Evolutionary conservation across 495 filamentous ascomycete genomes (phyloP).

Genomic region (Wilcoxina mikolae): DNA sequence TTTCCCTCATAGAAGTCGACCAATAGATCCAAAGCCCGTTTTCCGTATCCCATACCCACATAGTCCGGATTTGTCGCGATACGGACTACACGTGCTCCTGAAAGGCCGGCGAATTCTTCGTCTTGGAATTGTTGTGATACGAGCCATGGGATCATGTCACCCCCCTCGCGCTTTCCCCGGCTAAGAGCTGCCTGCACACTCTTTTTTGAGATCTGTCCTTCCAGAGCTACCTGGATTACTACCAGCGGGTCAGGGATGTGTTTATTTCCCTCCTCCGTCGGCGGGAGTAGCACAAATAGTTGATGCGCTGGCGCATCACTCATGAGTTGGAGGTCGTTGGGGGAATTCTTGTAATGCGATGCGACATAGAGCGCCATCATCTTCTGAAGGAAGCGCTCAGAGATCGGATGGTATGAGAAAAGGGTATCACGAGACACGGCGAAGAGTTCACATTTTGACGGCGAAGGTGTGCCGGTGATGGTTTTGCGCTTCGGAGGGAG

Average conservation of each 20-base stretch:
- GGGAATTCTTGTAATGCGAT: conserved; percentile 95
- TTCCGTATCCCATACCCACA: conserved; percentile 83
- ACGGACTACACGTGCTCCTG: conserved; percentile 80
- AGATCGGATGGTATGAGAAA: conserved; percentile 94
- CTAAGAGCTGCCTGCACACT: conserved; percentile 80
- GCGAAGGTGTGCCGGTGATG: conserved; percentile 73
- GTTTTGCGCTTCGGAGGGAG: conserved; percentile 60
- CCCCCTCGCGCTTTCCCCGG: conserved; percentile 76
- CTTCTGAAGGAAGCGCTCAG: conserved; percentile 90
- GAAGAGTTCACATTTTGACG: conserved; percentile 74
- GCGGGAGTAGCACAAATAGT: conserved; percentile 85
- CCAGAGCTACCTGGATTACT: conserved; percentile 86
- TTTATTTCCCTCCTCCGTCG: conserved; percentile 58
- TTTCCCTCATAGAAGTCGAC: conserved; percentile 91
- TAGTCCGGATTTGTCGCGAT: conserved; percentile 97
- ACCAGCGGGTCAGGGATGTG: conserved; percentile 84
- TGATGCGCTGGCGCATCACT: conserved; percentile 95
- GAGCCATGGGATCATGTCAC: conserved; percentile 95
- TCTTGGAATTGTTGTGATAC: conserved; percentile 98
- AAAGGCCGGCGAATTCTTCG: conserved; percentile 85
- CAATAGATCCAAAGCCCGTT: conserved; percentile 69
- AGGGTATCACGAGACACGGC: conserved; percentile 93
- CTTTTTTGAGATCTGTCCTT: conserved; percentile 85
- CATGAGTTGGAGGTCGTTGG: conserved; percentile 95
- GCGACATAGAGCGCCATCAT: conserved; percentile 99